Percentiles rank a stretch among this genome's conserved stretches.
These are phyloP conservation scores for Allium sativum DNA, from an alignment of 106 monocot species.

Conservation along the genomic window DNA sequence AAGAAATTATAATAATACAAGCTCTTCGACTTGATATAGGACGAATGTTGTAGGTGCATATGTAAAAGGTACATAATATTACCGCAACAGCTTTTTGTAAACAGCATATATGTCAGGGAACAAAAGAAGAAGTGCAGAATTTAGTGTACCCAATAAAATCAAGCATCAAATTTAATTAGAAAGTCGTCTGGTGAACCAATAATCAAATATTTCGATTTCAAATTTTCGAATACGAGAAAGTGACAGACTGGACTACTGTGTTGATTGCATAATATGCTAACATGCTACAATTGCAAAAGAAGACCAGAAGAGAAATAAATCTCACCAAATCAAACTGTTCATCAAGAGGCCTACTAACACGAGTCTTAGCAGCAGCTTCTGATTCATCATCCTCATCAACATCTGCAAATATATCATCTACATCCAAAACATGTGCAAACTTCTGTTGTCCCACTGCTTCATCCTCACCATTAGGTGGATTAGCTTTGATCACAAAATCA, in stretches of 20 bases:
- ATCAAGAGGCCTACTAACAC: slow-evolving; percentile 52
- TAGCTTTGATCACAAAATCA: slow-evolving; percentile 80
- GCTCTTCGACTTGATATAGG: too few species aligned
- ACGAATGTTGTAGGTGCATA: too few species aligned
- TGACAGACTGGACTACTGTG: neutral
- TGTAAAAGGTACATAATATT: too few species aligned
- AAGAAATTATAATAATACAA: too few species aligned
- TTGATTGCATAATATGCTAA: neutral
- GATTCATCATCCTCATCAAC: slow-evolving; percentile 11
- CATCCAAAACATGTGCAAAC: neutral
- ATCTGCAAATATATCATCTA: slow-evolving; percentile 7
- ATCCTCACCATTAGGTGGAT: slow-evolving; percentile 26
- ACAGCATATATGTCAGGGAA: too few species aligned
- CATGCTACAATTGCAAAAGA: neutral
- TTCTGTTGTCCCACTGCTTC: slow-evolving; percentile 10
- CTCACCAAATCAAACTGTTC: slow-evolving; percentile 82
- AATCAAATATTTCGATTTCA: neutral
- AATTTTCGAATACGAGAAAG: neutral
- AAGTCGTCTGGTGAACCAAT: too few species aligned
- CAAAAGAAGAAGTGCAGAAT: too few species aligned
- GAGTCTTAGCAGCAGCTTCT: slow-evolving; percentile 24
- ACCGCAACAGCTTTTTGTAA: too few species aligned
- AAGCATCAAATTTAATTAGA: too few species aligned
- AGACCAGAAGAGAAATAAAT: slow-evolving; percentile 2
- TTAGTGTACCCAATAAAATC: too few species aligned